A percentile compares a stretch with the other conserved stretches of the same genome.
These are phyloP conservation scores for Brettanomyces anomalus DNA, from an alignment of 805 yeast genomes.

Conservation along the genomic window DNA sequence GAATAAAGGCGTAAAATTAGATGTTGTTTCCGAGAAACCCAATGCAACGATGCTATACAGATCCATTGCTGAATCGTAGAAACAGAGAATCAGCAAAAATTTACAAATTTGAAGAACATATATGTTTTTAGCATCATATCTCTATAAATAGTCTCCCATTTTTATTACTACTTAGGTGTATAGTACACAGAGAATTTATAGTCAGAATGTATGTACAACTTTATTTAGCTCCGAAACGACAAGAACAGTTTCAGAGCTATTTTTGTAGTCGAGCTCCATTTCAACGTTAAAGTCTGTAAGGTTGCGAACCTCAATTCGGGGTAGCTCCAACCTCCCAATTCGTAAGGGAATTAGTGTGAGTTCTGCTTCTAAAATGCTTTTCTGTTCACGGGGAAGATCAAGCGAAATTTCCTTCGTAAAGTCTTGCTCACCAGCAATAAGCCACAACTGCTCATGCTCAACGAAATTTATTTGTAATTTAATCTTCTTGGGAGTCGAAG, in stretches of 20 bases:
- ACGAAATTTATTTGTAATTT: constrained; percentile 18
- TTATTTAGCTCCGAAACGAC: constrained; percentile 65
- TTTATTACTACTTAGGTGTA: too few relatives aligned
- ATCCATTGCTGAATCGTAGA: not conserved
- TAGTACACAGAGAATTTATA: not conserved
- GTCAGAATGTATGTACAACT: constrained; percentile 49
- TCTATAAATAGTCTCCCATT: too few relatives aligned
- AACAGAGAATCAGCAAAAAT: too few relatives aligned
- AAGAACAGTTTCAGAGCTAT: constrained; percentile 58
- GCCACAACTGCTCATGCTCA: constrained; percentile 55
- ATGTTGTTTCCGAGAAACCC: constrained; percentile 64
- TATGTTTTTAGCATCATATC: too few relatives aligned
- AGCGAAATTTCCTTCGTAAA: constrained; percentile 31
- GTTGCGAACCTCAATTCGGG: constrained; percentile 43
- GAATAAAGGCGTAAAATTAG: constrained; percentile 43
- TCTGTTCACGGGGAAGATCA: constrained; percentile 4
- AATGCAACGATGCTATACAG: constrained; percentile 34
- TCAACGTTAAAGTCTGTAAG: constrained; percentile 25
- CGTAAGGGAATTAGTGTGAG: constrained; percentile 63
- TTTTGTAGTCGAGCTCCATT: constrained; percentile 58
- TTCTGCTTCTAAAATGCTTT: constrained; percentile 18
- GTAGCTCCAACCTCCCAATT: constrained; percentile 64
- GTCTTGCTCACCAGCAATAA: constrained; percentile 61
- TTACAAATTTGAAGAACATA: too few relatives aligned
- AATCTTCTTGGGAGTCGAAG: constrained; percentile 7